Evolutionary conservation across 495 filamentous ascomycete species (phyloP), one percentile per base, ranked within the genome.

Genomic region (Aspergillus olivimuriae): DNA sequence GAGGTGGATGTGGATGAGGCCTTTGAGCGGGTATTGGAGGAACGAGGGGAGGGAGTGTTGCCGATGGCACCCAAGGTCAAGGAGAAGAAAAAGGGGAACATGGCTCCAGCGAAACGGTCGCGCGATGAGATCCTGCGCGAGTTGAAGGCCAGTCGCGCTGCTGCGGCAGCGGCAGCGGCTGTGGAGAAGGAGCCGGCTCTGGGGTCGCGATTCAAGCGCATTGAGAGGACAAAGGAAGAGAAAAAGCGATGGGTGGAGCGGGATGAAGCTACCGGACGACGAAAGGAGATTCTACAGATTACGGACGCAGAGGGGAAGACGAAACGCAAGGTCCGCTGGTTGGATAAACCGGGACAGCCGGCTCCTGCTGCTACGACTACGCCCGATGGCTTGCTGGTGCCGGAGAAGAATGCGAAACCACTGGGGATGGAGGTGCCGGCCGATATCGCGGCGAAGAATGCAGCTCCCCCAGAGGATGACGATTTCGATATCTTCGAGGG

Each of bases 401-500:
- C 83, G 4, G 80, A 81, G 41, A 81, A 81, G 48, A 72, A 73
- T 49, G 72, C 69, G 2, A 75, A 81, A 43, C 83, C 85, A 6
- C 65, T 90, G 6, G 87, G 86, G 0, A 87, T 90, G 80, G 83
- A 87, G 39, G 78, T 94, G 2, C 84, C 86, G 4, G 80, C 82
- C 20, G 62, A 61, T 11, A 47, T 71, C 36, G 61, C 62, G 14
- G 56, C 62, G 9, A 60, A 52, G 47, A 52, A 50, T 39, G 65
- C 65, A 30, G 57, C 58, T 28, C 64, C 58, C 18, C 61, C 62
- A 22, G 74, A 73, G 47, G 74, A 80, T 12, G 73, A 74, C 40
- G 74, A 78, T 32, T 76, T 79, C 32, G 82, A 86, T 41, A 98
- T 98, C 17, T 98, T 98, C 56, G 87, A 83, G 36, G 92, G 84